phyloP scores from a whole-genome alignment of 352 stramenopile species.

The Phytophthora quininea region DNA sequence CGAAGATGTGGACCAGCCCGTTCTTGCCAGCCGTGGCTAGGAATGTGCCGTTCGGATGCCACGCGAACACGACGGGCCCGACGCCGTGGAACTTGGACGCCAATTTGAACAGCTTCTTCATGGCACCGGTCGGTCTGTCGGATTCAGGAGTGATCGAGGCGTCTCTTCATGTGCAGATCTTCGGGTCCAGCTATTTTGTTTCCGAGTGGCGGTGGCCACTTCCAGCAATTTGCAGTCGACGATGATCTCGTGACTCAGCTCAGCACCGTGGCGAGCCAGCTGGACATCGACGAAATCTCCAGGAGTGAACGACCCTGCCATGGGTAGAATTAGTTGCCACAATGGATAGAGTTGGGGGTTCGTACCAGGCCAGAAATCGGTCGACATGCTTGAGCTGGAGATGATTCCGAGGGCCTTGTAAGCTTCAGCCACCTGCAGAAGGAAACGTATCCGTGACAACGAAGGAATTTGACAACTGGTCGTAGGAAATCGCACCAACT shows the following conservation, averaged over 20 bases:
- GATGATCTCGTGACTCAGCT: conserved; percentile 46
- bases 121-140: conserved; percentile 23
- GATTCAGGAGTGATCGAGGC: conserved; percentile 15
- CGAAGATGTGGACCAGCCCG: conserved; percentile 91
- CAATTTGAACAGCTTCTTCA: conserved; percentile 94
- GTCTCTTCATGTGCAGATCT: conserved; percentile 20
- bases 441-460: background rate
- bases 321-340: too few species aligned
- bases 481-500: conserved; percentile 70
- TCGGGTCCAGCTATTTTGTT: conserved; percentile 12
- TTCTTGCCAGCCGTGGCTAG: conserved; percentile 91
- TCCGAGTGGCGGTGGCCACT: conserved; percentile 49
- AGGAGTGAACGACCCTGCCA: conserved; percentile 52
- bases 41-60: conserved; percentile 91
- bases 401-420: conserved; percentile 65
- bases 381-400: conserved; percentile 35
- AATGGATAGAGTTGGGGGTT: too few species aligned
- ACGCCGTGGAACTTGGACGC: conserved; percentile 86
- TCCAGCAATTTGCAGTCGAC: conserved; percentile 71
- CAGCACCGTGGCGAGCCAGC: conserved; percentile 50
- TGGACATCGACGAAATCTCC: conserved; percentile 57
- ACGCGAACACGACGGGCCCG: conserved; percentile 87
- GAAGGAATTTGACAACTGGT: background rate
- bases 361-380: conserved; percentile 65
- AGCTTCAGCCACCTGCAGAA: conserved; percentile 49